Percentiles rank a stretch among this genome's conserved stretches.
Evolutionary conservation across 768 basidiomycete species (phyloP).

Genomic region (Crassisporium funariophilum): DNA sequence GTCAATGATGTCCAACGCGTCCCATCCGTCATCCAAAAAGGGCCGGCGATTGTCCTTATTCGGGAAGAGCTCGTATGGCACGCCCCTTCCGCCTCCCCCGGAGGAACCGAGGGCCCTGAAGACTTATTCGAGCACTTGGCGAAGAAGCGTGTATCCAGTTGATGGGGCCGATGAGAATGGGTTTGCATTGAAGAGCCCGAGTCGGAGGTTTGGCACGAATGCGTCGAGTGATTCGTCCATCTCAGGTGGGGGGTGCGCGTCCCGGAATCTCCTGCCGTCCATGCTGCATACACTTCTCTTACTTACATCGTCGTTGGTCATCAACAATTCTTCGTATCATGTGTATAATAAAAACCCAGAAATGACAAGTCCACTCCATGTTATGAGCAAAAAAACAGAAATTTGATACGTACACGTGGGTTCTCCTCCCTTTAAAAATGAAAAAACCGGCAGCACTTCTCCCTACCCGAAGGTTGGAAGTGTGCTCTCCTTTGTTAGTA

Average conservation of each 20-base stretch:
- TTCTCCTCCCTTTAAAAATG: too few species aligned
- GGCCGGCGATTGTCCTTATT: slow-evolving; percentile 29
- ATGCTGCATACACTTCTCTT: too few species aligned
- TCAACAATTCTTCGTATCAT: too few species aligned
- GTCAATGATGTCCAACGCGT: slow-evolving; percentile 20
- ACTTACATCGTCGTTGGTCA: too few species aligned
- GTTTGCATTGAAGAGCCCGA: slow-evolving; percentile 37
- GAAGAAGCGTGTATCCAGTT: slow-evolving; percentile 12
- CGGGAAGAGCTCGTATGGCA: slow-evolving; percentile 18
- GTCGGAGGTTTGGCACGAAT: slow-evolving; percentile 42
- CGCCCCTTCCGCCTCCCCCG: slow-evolving; percentile 33
- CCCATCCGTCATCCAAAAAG: slow-evolving; percentile 18
- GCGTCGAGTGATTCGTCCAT: slow-evolving; percentile 51
- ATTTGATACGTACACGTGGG: too few species aligned
- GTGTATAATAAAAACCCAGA: too few species aligned
- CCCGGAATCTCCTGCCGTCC: slow-evolving; percentile 9
- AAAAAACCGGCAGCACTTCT: too few species aligned
- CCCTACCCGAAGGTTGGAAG: too few species aligned
- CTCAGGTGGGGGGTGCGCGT: slow-evolving; percentile 14
- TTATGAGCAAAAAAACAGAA: too few species aligned
- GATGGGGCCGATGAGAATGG: slow-evolving; percentile 27
- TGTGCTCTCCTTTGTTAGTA: too few species aligned
- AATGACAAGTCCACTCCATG: too few species aligned
- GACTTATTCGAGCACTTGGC: slow-evolving; percentile 30
- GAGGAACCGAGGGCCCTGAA: slow-evolving; percentile 33